Base-by-base conservation (phyloP, 805 yeast species). In the Wickerhamiella siamensis region DNA sequence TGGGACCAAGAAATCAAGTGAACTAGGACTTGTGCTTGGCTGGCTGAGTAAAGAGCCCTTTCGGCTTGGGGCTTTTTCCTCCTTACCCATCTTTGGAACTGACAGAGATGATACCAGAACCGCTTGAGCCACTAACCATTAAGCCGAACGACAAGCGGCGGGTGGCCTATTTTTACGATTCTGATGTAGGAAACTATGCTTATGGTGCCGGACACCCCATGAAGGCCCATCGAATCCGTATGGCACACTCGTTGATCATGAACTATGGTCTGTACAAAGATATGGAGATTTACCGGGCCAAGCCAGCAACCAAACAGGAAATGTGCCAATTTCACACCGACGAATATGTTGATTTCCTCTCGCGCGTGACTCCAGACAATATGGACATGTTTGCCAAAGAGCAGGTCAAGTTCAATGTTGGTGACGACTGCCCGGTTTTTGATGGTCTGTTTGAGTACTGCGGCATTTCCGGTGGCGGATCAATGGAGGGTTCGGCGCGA, bases 131-230 rank as follows among this genome's bases (percentile, higher is more conserved):
- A 5, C 62, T 77, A 44, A 66, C 67, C 43, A 75, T 76, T 44
- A 68, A 69, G 48, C 68, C 78, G 14, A 69, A 64, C 46, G 72
- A 71, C 40, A 71, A 70, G 60, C 66, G 68, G 50, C 60, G 81
- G 33, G 86, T 80, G 24, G 88, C 91, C 0, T 80, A 80, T 56
- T 80, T 80, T 59, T 79, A 79, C 55, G 88, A 79, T 60, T 68
- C 95, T 22, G 98, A 88, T 59, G 95, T 91, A 38, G 97, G 97
- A 29, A 91, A 91, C 65, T 88, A 88, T 63, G 94, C 96, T 36
- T 91, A 91, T 59, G 97, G 97, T 43, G 91, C 95, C 4, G 95
- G 95, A 22, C 98, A 91, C 62, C 96, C 96, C 33, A 91, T 91
- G 98, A 91, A 91, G 60, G 98, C 98, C 19, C 96, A 88, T 61